A percentile compares a stretch with the other conserved stretches of the same genome.
phyloP scores from a whole-genome alignment of 2,329 filamentous ascomycete genomes.

The Paecilomyces sp. region DNA sequence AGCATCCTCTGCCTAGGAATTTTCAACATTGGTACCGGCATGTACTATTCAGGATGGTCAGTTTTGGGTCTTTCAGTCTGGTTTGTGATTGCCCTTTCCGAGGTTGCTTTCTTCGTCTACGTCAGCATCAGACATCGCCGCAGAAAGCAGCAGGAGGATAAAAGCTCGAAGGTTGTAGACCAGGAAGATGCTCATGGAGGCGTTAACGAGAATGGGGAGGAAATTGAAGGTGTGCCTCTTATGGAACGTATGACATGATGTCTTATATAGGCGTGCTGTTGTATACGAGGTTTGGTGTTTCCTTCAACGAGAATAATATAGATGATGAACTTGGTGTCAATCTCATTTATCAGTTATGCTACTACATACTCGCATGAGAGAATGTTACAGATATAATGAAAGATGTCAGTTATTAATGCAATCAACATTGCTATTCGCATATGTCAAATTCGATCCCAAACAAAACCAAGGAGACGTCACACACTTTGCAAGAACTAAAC shows the following conservation, averaged over 20 bases:
- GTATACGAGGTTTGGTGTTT: neutral
- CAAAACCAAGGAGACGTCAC: too few species aligned
- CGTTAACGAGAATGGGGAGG: constrained; percentile 4
- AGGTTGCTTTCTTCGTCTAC: constrained; percentile 4
- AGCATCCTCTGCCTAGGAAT: constrained; percentile 6
- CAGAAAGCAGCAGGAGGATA: constrained; percentile 2
- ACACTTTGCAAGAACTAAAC: too few species aligned
- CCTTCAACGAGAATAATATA: neutral
- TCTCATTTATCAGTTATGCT: neutral
- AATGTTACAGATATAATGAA: too few species aligned
- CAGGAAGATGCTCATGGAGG: constrained; percentile 4
- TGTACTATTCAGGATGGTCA: constrained; percentile 7
- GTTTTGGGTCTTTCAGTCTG: constrained; percentile 3
- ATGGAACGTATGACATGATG: constrained; percentile 4
- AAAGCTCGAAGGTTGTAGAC: constrained; percentile 1
- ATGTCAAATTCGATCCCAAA: too few species aligned
- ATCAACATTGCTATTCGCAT: too few species aligned
- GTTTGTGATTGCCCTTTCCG: constrained; percentile 5
- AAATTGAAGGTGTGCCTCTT: constrained; percentile 5
- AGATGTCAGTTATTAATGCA: too few species aligned
- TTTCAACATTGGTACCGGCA: constrained; percentile 7
- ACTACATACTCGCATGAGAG: too few species aligned
- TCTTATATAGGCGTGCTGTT: neutral
- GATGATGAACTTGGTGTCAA: neutral
- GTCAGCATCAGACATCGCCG: constrained; percentile 3